phyloP scores from a whole-genome alignment of 768 basidiomycete species.

The Boletus rubroflammeus region DNA sequence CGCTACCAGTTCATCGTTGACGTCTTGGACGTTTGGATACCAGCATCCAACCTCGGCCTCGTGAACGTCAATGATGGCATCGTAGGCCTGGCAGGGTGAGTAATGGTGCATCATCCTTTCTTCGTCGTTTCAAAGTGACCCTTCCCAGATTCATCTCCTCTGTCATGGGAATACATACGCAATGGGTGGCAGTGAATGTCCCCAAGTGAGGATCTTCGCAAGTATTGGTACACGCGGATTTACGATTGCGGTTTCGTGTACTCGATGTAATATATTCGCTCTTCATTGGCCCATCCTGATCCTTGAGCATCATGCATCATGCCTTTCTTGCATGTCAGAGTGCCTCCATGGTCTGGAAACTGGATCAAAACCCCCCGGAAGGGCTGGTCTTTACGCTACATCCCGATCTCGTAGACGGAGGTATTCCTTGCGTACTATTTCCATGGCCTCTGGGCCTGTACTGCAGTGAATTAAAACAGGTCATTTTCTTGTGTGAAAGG shows the following conservation, averaged over 20 bases:
- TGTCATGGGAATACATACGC: constrained; percentile 60
- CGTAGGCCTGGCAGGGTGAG: constrained; percentile 83
- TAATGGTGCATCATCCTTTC: constrained; percentile 12
- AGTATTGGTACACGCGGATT: neutral
- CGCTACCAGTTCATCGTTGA: constrained; percentile 84
- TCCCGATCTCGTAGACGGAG: constrained; percentile 54
- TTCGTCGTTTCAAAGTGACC: constrained; percentile 1
- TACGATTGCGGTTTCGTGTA: neutral
- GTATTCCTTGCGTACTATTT: constrained; percentile 67
- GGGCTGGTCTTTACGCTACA: neutral
- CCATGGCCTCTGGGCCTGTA: constrained; percentile 73
- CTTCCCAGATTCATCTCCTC: constrained; percentile 61
- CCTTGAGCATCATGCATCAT: neutral
- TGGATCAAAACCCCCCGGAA: neutral
- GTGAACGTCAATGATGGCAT: constrained; percentile 79
- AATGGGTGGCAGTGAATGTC: constrained; percentile 55
- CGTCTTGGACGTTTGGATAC: constrained; percentile 84
- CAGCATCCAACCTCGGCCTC: constrained; percentile 76
- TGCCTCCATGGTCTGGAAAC: neutral
- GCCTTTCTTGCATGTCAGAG: neutral
- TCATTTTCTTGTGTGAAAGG: neutral
- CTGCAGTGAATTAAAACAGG: constrained; percentile 33
- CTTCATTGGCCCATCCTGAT: neutral
- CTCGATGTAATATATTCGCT: constrained; percentile 7
- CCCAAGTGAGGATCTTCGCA: constrained; percentile 33